phyloP scores from a whole-genome alignment of 2,329 filamentous ascomycete genomes.

The Stenocarpella maydis region DNA sequence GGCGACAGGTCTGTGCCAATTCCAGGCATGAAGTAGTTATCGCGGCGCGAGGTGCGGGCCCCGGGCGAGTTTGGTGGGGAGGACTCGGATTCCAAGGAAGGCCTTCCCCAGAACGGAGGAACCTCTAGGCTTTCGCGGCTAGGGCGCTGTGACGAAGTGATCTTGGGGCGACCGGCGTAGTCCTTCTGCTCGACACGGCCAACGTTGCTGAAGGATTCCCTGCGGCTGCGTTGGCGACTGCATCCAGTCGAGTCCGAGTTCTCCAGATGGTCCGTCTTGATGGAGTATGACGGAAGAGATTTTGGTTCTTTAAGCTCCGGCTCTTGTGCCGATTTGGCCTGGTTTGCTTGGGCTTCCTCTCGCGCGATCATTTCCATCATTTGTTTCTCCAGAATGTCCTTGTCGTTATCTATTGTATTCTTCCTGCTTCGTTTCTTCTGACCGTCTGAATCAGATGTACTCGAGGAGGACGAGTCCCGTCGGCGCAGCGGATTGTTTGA shows the following conservation, averaged over 20 bases:
- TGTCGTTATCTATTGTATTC: constrained; percentile 57
- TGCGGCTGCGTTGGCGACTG: constrained; percentile 46
- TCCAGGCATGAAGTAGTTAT: constrained; percentile 62
- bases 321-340: constrained; percentile 44
- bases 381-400: constrained; percentile 66
- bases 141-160: constrained; percentile 43
- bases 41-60: constrained; percentile 52
- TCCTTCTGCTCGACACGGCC: constrained; percentile 51
- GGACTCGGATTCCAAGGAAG: constrained; percentile 54
- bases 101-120: constrained; percentile 47
- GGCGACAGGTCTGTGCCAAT: constrained; percentile 71
- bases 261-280: constrained; percentile 44
- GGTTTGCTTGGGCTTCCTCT: constrained; percentile 60
- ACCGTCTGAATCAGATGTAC: constrained; percentile 66
- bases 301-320: constrained; percentile 47
- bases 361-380: constrained; percentile 68
- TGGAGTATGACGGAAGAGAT: constrained; percentile 43
- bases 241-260: constrained; percentile 40
- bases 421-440: constrained; percentile 52
- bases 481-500: constrained; percentile 62
- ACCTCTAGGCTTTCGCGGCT: constrained; percentile 59
- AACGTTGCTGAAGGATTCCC: constrained; percentile 49
- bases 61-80: constrained; percentile 62
- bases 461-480: constrained; percentile 64
- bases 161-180: constrained; percentile 27